Base-by-base conservation (phyloP, 495 filamentous ascomycete genomes). In the Podospora comata region DNA sequence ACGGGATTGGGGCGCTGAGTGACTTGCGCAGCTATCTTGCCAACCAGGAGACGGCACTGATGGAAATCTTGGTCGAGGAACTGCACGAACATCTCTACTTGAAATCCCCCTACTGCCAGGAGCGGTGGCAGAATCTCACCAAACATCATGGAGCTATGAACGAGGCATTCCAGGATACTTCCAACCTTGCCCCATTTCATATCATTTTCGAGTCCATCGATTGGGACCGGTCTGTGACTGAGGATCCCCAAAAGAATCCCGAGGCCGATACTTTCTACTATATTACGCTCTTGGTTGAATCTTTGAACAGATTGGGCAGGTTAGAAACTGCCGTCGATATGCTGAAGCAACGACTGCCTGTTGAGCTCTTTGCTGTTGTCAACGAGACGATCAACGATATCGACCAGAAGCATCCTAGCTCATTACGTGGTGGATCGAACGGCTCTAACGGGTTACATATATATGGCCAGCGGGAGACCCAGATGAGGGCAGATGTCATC, bases 41-140 rank as follows among this genome's bases (percentile, higher is more conserved):
- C 61, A 97, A 96, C 75, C 95, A 99, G 78, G 94, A 98, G 79
- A 89, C 87, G 2, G 87, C 91, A 4, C 80, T 99, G 66, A 94
- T 92, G 67, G 95, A 99, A 77, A 97, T 97, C 56, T 73, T 99
- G 72, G 88, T 97, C 60, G 95, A 99, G 78, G 95, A 99, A 77
- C 81, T 99, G 57, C 96, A 98, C 75, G 96, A 94, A 73, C 95
- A 99, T 80, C 84, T 99, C 3, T 99, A 98, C 73, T 85, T 99
- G 15, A 98, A 97, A 72, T 97, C 93, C 13, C 94, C 93, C 0
- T 98, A 98, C 73, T 97, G 93, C 77, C 91, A 96, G 68, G 91
- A 96, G 77, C 82, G 95, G 61, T 99, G 95, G 95, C 96, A 95
- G 74, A 83, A 85, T 59, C 82, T 91, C 68, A 78, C 84, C 62